Evolutionary conservation across 176 grass and related monocot genomes (phyloP), one percentile per base, ranked within the genome.

Genomic region (Zea luxurians): DNA sequence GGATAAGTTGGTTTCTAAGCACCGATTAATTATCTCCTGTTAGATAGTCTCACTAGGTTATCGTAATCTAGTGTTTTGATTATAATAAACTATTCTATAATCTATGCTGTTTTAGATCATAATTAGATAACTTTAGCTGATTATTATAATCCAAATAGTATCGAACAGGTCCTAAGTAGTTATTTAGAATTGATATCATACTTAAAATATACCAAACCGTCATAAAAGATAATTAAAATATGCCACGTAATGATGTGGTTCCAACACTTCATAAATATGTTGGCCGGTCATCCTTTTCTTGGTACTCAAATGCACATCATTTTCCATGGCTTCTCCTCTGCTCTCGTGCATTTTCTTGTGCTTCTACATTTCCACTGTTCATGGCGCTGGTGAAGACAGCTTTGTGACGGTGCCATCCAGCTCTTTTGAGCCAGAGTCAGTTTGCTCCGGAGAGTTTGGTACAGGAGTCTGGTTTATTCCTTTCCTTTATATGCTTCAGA

Each of bases 291-390:
- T 13, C 60, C 34, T 36, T 61, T 61, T 36, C 58, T 35, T 61
- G 1, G 27, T 60, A 60, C 60, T 37, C 27, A 62, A 36, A 21
- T 13, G 0, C 27, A 37, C 27, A 35, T 13, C 27, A 36, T 12
- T 63, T 37, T 13, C 38, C 66, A 78, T 84, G 82, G 66, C 20
- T 9, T 77, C 37, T 20, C 18, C 6, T 13, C 10, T 46, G 10
- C 21, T 85, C 13, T 0, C 71, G 47, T 72, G 9, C 67, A 2
- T 78, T 8, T 6, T 84, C 45, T 13, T 71, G n/a, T 79, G 42
- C 64, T 17, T 47, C 60, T 17, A 27, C 59, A 73, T 1, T 11
- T 37, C 50, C 0, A 2, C 66, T 47, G 63, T 6, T 65, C 37
- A 65, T 65, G 63, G 36, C 38, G 13, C 5, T 40, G 37, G 37